Conservation (phyloP, 2,329 filamentous ascomycete genomes). For the Samsoniella hepiali region DNA sequence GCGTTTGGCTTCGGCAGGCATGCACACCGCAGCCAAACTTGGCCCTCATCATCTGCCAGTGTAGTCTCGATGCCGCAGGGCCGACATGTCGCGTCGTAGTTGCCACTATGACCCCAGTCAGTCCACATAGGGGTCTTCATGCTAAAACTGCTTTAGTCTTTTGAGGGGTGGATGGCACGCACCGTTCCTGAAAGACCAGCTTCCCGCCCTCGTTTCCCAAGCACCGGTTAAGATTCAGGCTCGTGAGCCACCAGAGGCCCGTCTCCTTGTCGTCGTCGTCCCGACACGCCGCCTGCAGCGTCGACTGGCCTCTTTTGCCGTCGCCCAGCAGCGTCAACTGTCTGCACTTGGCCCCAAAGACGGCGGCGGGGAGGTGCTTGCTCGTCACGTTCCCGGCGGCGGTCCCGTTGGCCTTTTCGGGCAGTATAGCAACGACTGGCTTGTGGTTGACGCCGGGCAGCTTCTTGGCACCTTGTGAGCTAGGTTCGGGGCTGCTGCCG, state of each 20-base stretch:
- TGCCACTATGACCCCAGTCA: conserved; percentile 18
- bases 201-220: conserved; percentile 22
- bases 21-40: conserved; percentile 17
- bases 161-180: conserved; percentile 5
- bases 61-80: conserved; percentile 22
- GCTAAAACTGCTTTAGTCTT: no score
- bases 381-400: background rate
- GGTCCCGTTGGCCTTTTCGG: conserved; percentile 3
- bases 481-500: background rate
- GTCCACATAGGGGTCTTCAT: no score
- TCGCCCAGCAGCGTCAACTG: conserved; percentile 25
- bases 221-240: conserved; percentile 27
- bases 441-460: conserved; percentile 1
- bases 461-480: background rate
- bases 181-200: conserved; percentile 23
- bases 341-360: conserved; percentile 20
- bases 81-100: conserved; percentile 25
- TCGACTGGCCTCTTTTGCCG: conserved; percentile 21
- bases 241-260: conserved; percentile 26
- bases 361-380: background rate
- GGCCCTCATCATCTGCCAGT: background rate
- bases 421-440: no score
- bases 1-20: conserved; percentile 19
- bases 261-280: conserved; percentile 12
- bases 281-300: conserved; percentile 24